A percentile compares a stretch with the other conserved stretches of the same genome.
Evolutionary conservation across 768 basidiomycete genomes (phyloP).

Genomic region (Calocybe indica): DNA sequence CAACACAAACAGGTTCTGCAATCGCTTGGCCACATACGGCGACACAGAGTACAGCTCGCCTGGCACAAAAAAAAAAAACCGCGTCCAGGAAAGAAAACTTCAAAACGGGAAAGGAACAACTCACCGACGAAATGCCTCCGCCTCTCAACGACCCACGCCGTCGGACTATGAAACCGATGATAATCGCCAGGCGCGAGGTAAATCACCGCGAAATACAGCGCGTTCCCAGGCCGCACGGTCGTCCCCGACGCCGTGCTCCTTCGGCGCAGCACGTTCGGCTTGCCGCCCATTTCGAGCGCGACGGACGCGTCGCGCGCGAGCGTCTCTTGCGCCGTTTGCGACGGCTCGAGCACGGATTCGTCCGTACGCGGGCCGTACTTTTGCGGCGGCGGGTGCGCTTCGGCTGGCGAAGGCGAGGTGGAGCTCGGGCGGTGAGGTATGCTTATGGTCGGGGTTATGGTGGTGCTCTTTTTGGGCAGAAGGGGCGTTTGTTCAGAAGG

Average conservation of each 20-base stretch:
- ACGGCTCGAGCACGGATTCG: slow-evolving; percentile 64
- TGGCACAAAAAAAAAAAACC: slow-evolving; percentile 16
- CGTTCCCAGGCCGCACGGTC: slow-evolving; percentile 66
- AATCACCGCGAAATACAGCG: slow-evolving; percentile 89
- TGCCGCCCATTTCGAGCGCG: slow-evolving; percentile 64
- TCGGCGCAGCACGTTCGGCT: slow-evolving; percentile 20
- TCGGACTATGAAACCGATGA: slow-evolving; percentile 94
- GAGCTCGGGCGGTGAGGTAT: neutral
- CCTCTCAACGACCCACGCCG: slow-evolving; percentile 96
- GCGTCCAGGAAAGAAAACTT: neutral
- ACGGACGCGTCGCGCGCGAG: slow-evolving; percentile 66
- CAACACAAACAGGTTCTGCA: slow-evolving; percentile 92
- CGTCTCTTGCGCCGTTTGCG: slow-evolving; percentile 45
- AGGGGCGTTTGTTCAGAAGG: too few relatives aligned
- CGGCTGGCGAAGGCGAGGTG: slow-evolving; percentile 2
- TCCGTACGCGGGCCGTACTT: slow-evolving; percentile 70
- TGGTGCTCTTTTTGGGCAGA: too few relatives aligned
- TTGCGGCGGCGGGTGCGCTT: slow-evolving; percentile 23
- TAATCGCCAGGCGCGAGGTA: slow-evolving; percentile 99
- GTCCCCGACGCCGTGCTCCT: slow-evolving; percentile 31
- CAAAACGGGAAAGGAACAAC: slow-evolving; percentile 17
- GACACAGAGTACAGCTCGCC: slow-evolving; percentile 95
- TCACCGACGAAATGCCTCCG: slow-evolving; percentile 88
- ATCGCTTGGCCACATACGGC: slow-evolving; percentile 89
- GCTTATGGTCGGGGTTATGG: too few relatives aligned